phyloP scores from a whole-genome alignment of 371 early-diverging fungal genomes.

The Smittium culicis region DNA sequence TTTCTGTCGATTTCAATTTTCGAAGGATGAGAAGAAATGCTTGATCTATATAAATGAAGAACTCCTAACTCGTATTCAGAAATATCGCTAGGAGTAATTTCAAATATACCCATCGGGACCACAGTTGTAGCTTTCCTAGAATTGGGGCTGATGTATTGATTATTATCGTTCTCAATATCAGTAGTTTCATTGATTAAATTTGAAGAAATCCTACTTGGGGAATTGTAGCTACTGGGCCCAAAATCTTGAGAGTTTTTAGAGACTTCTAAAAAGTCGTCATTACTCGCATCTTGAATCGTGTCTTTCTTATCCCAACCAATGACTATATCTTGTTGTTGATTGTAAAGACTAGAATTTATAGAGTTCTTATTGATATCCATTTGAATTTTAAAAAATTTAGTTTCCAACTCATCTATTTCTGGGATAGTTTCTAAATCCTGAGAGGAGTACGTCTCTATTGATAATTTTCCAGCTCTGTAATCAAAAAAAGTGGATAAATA shows the following conservation, averaged over 20 bases:
- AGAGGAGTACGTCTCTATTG: not conserved
- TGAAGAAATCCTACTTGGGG: not conserved
- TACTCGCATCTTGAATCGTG: not conserved
- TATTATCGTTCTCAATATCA: not conserved
- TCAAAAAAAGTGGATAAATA: not conserved
- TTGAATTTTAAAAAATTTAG: constrained; percentile 2
- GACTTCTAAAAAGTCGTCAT: not conserved
- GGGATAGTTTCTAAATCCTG: not conserved
- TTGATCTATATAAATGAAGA: constrained; percentile 43
- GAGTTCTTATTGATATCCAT: not conserved
- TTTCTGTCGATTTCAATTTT: constrained; percentile 16
- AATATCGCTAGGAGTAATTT: constrained; percentile 5
- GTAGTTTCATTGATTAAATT: not conserved
- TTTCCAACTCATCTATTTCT: constrained; percentile 7
- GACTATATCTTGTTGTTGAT: not conserved
- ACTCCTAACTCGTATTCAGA: constrained; percentile 36
- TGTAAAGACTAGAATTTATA: not conserved
- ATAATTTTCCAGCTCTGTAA: constrained; percentile 1
- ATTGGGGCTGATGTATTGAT: not conserved
- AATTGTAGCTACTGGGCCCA: not conserved
- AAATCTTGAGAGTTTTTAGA: too few relatives aligned
- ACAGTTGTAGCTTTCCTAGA: not conserved
- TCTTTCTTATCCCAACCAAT: not conserved
- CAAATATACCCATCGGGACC: constrained; percentile 14
- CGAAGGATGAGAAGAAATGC: not conserved